phyloP scores from a whole-genome alignment of 192 early-diverging fungal species.

The Haplosporangium gracile region DNA sequence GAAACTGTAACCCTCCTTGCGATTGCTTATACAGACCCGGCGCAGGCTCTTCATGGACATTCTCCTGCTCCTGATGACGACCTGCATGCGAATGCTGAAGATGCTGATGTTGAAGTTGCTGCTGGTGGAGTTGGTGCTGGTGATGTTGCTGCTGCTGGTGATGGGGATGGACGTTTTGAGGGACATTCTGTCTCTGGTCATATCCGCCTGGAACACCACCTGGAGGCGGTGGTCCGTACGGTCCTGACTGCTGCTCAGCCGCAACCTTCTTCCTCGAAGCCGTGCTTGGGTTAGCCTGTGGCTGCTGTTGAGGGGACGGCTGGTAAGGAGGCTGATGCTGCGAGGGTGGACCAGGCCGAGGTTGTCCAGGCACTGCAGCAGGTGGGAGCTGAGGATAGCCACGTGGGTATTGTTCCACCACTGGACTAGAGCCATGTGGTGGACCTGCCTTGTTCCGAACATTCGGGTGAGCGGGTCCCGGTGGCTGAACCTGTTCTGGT shows the following conservation, averaged over 20 bases:
- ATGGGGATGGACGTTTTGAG: neutral
- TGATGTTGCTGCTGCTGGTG: slow-evolving; percentile 10
- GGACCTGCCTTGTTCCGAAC: neutral
- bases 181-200: neutral
- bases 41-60: slow-evolving; percentile 16
- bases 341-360: neutral
- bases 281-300: neutral
- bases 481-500: slow-evolving; percentile 18
- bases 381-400: slow-evolving; percentile 5
- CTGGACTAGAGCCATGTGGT: neutral
- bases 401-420: slow-evolving; percentile 16
- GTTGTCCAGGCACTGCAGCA: neutral
- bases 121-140: slow-evolving; percentile 24
- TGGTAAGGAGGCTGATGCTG: slow-evolving; percentile 8
- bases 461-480: neutral
- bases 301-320: slow-evolving; percentile 27
- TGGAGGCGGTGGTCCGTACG: slow-evolving; percentile 1
- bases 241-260: slow-evolving; percentile 28
- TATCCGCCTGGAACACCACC: slow-evolving; percentile 11
- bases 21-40: slow-evolving; percentile 20
- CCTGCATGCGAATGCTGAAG: slow-evolving; percentile 1
- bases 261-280: slow-evolving; percentile 23
- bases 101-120: slow-evolving; percentile 24
- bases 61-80: slow-evolving; percentile 17
- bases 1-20: slow-evolving; percentile 12